Conservation (phyloP, 495 filamentous ascomycete genomes). For the Aspergillus incahuasiensis region DNA sequence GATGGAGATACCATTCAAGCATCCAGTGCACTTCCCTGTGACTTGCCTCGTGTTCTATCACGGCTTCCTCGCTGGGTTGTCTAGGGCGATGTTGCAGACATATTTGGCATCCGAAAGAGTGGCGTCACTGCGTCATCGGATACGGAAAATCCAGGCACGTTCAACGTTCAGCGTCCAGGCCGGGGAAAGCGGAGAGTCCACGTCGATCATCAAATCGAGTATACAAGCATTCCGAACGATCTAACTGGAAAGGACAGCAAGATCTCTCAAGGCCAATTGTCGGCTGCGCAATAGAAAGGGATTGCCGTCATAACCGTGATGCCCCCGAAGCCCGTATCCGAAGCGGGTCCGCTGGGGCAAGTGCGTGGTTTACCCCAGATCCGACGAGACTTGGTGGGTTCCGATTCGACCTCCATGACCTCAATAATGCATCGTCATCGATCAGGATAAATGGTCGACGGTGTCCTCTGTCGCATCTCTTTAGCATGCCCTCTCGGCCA, state of each 20-base stretch:
- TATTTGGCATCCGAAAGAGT: background rate
- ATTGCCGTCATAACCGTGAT: background rate
- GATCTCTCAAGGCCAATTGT: background rate
- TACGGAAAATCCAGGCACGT: background rate
- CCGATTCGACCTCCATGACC: conserved; percentile 14
- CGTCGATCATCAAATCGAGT: background rate
- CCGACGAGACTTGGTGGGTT: conserved; percentile 10
- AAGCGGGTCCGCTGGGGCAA: conserved; percentile 16
- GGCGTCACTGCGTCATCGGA: background rate
- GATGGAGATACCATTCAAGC: background rate
- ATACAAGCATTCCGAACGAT: background rate
- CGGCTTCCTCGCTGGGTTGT: background rate
- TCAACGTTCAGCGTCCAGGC: background rate
- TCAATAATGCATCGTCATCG: background rate
- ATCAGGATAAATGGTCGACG: background rate
- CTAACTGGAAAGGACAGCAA: background rate
- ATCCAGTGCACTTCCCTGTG: too few species aligned
- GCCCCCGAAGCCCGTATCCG: conserved; percentile 12
- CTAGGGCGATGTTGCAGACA: background rate
- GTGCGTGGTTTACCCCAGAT: conserved; percentile 12
- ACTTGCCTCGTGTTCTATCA: background rate
- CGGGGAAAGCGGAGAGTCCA: background rate
- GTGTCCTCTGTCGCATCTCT: background rate
- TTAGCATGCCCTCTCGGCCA: background rate
- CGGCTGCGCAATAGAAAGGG: background rate